Conservation (phyloP, 2,329 filamentous ascomycete genomes). For the Teratosphaeria nubilosa region DNA sequence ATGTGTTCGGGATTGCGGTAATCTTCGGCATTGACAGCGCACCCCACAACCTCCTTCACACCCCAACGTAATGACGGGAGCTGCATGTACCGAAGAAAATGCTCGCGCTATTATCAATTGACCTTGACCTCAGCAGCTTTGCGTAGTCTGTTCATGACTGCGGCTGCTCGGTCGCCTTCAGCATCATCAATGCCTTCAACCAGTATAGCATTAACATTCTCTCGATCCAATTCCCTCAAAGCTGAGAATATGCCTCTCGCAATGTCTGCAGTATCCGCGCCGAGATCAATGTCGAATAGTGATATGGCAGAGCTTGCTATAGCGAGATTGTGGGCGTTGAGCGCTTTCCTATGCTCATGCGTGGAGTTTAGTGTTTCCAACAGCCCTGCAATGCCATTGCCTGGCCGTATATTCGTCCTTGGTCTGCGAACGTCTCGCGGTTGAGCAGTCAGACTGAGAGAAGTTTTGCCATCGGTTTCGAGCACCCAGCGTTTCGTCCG, state of each 20-base stretch:
- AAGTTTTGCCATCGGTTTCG: background rate
- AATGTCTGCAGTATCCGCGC: conserved; percentile 59
- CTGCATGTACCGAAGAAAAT: background rate
- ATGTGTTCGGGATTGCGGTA: background rate
- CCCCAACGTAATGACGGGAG: background rate
- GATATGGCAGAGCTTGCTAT: background rate
- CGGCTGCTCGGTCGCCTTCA: conserved; percentile 72
- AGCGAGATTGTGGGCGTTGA: conserved; percentile 2
- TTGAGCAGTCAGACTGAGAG: background rate
- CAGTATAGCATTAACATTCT: conserved; percentile 71
- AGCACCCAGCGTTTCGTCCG: conserved; percentile 26
- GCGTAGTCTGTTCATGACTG: conserved; percentile 42
- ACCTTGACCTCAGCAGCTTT: conserved; percentile 37
- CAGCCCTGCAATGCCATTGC: conserved; percentile 19
- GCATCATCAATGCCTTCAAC: conserved; percentile 67
- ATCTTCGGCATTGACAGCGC: background rate
- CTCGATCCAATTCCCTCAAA: conserved; percentile 71
- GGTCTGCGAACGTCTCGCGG: background rate
- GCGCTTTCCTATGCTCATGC: conserved; percentile 1
- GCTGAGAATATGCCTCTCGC: conserved; percentile 83
- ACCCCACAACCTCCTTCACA: background rate
- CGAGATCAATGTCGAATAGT: conserved; percentile 63
- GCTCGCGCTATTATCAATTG: background rate
- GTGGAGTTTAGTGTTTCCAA: conserved; percentile 11
- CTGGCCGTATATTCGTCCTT: background rate